Conservation (phyloP, 345 rosid species). For the Turritis glabra region DNA sequence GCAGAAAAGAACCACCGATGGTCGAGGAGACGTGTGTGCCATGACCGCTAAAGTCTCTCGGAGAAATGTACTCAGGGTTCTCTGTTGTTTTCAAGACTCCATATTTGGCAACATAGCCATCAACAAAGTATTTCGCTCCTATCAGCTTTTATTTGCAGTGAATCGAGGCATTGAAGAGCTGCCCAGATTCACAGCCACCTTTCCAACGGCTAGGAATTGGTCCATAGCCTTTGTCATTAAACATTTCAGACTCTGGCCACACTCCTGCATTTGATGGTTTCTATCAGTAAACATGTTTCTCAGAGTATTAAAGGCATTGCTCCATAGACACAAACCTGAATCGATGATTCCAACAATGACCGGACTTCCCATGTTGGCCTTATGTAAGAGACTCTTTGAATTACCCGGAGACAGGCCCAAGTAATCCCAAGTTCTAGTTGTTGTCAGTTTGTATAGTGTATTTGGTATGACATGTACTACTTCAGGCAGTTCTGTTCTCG, state of each 20-base stretch:
- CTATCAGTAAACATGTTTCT: too few species aligned
- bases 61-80: constrained; percentile 39
- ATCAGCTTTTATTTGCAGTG: constrained; percentile 53
- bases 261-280: neutral
- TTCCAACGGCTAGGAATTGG: constrained; percentile 31
- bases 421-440: constrained; percentile 74
- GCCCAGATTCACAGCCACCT: constrained; percentile 25
- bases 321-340: constrained; percentile 42
- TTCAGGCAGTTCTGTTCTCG: constrained; percentile 47
- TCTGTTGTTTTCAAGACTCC: constrained; percentile 21
- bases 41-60: constrained; percentile 54
- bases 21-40: constrained; percentile 58
- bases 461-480: constrained; percentile 61
- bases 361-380: constrained; percentile 55
- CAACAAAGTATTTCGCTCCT: constrained; percentile 46
- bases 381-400: constrained; percentile 37
- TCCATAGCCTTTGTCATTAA: constrained; percentile 26
- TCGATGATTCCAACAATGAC: constrained; percentile 64
- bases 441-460: constrained; percentile 51
- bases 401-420: constrained; percentile 48
- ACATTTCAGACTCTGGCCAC: constrained; percentile 34
- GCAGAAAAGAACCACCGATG: constrained; percentile 44
- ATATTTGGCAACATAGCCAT: constrained; percentile 34
- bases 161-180: constrained; percentile 10
- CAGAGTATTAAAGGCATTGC: too few species aligned